Evolutionary conservation across 768 basidiomycete species (phyloP).

Genomic region (Suillus hirtellus): DNA sequence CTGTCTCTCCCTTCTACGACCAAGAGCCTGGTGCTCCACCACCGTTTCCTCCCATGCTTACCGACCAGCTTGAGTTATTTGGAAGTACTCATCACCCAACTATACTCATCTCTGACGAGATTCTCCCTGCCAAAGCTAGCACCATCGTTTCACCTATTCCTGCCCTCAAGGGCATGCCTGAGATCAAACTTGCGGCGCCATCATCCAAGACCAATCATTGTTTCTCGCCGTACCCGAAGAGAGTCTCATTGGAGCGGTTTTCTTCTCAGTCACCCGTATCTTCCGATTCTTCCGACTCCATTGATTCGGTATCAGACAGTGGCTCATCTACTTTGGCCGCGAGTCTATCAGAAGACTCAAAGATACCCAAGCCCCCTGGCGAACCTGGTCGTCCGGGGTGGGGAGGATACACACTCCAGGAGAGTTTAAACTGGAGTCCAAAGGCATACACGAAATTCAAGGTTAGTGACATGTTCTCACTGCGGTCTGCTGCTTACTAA

Average conservation of each 20-base stretch:
- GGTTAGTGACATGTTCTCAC: no score
- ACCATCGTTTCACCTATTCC: not conserved
- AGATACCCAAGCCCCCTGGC: no score
- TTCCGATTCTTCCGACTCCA: no score
- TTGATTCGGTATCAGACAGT: no score
- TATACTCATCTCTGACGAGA: slow-evolving; percentile 4
- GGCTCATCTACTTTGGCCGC: no score
- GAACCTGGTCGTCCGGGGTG: slow-evolving; percentile 24
- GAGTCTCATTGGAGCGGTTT: not conserved
- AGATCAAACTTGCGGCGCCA: not conserved
- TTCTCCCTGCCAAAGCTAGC: not conserved
- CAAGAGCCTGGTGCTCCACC: not conserved
- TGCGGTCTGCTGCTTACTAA: no score
- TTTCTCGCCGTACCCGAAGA: not conserved
- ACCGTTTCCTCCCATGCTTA: not conserved
- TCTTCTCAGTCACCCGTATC: not conserved
- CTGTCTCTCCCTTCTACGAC: slow-evolving; percentile 9
- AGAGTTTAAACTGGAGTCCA: no score
- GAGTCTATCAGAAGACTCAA: no score
- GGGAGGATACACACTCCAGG: slow-evolving; percentile 26
- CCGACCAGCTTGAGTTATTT: slow-evolving; percentile 8
- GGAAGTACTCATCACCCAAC: not conserved
- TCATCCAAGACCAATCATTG: not conserved
- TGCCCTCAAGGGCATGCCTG: not conserved
- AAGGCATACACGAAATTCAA: no score